These are phyloP conservation scores for Carallia pectinifolia DNA, from an alignment of 345 rosid species.

Conservation along the genomic window DNA sequence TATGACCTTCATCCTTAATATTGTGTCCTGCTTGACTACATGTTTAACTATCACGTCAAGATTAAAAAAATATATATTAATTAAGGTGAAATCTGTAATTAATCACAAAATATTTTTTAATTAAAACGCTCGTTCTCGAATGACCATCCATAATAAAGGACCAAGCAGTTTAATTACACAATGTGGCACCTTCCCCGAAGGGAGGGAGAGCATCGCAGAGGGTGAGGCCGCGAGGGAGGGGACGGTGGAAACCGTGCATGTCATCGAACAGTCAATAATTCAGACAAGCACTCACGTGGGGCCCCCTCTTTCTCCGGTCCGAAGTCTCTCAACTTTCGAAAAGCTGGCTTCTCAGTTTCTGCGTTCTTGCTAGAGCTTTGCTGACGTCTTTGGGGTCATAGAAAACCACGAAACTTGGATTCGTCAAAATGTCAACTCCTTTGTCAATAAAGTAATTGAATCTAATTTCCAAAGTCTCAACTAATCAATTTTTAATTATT, in stretches of 20 bases:
- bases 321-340: background rate
- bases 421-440: constrained; percentile 34
- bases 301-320: constrained; percentile 3
- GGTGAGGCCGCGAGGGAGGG: too few relatives aligned
- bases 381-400: constrained; percentile 10
- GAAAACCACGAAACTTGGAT: background rate
- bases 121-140: background rate
- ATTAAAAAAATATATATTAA: too few relatives aligned
- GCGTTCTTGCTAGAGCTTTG: background rate
- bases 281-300: constrained; percentile 26
- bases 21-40: too few relatives aligned
- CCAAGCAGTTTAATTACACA: constrained; percentile 2
- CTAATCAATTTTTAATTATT: constrained; percentile 15
- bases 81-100: too few relatives aligned
- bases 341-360: too few relatives aligned
- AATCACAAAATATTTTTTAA: background rate
- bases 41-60: too few relatives aligned
- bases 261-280: constrained; percentile 22
- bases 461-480: background rate
- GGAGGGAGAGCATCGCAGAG: too few relatives aligned
- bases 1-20: background rate
- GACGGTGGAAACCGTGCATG: too few relatives aligned
- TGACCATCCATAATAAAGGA: background rate
- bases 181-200: constrained; percentile 32
- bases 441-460: background rate